Evolutionary conservation across 148 eudicot genomes (phyloP), one percentile per base, ranked within the genome.

Genomic region (Diospyros lotus): DNA sequence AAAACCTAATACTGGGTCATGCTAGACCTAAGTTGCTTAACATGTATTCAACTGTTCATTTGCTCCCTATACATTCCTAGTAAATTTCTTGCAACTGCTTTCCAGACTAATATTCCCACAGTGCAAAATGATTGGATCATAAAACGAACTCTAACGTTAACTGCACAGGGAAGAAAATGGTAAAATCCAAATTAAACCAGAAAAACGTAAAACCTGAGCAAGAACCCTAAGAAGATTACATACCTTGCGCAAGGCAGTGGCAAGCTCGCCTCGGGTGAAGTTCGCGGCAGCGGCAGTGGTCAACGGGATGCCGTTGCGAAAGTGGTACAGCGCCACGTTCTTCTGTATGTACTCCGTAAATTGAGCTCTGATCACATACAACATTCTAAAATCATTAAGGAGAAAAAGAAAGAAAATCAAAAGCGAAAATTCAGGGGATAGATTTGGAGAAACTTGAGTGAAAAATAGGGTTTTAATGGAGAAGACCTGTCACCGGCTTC

Each of bases 201-300:
- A 17, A 12, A 64, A 76, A 59, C 8, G 17, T 42, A 40, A 77
- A 67, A 44, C 4, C 48, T 13, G 28, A 3, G 28, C 3, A 74
- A 72, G 28, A 61, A 53, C 39, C 72, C 28, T 51, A 39, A 43
- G 42, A 39, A 69, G 53, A 41, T 8, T 1, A 9, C 62, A 28
- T 28, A 93, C 98, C 96, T 93, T 93, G 14, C 98, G 80, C 80
- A 93, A 81, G 56, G 98, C 96, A 3, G 91, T 86, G 18, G 98
- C 98, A 59, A 93, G 96, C 78, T 93, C 96, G 3, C 96, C 96
- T 3, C 98, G 87, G 38, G 92, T 90, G 85, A 90, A 93, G 79
- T 93, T 93, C 50, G 98, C 96, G 72, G 96, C 77, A 38, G 98
- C 98, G 17, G 91, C 76, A 70, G 98, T 90, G 0, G 98, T 87